A percentile compares a stretch with the other conserved stretches of the same genome.
phyloP scores from a whole-genome alignment of 2,329 filamentous ascomycete species.

The Penicillium sclerotiorum region DNA sequence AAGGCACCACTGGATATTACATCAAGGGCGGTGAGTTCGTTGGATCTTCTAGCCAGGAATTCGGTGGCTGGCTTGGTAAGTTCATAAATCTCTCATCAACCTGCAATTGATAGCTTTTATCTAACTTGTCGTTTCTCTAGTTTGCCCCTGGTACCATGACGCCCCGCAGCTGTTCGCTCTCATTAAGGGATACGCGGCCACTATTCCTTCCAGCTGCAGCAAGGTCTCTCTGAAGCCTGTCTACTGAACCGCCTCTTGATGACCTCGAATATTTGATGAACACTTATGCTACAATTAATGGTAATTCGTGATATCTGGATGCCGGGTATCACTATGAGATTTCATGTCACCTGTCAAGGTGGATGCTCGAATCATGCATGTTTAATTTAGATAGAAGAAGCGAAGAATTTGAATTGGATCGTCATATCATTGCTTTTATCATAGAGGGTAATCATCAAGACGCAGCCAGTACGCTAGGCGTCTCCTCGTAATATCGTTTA shows the following conservation, averaged over 20 bases:
- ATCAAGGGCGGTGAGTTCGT: slow-evolving; percentile 30
- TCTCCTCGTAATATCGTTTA: slow-evolving; percentile 44
- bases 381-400: too few species aligned
- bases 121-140: slow-evolving; percentile 21
- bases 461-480: slow-evolving; percentile 9
- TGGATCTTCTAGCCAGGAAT: slow-evolving; percentile 33
- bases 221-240: slow-evolving; percentile 33
- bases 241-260: not conserved
- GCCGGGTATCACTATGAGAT: not conserved
- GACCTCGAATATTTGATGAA: not conserved
- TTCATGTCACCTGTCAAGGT: not conserved
- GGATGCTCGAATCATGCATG: too few species aligned
- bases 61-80: slow-evolving; percentile 46
- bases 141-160: slow-evolving; percentile 45
- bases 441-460: slow-evolving; percentile 8
- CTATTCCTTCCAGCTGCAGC: slow-evolving; percentile 37
- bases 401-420: too few species aligned
- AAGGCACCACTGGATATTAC: slow-evolving; percentile 34
- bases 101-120: not conserved
- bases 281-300: not conserved
- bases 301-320: not conserved
- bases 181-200: slow-evolving; percentile 23
- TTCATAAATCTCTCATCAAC: slow-evolving; percentile 5
- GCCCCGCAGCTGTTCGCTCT: slow-evolving; percentile 45
- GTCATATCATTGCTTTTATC: slow-evolving; percentile 11